Evolutionary conservation across 768 basidiomycete species (phyloP), one percentile per base, ranked within the genome.

Genomic region (Boletus fagicola): DNA sequence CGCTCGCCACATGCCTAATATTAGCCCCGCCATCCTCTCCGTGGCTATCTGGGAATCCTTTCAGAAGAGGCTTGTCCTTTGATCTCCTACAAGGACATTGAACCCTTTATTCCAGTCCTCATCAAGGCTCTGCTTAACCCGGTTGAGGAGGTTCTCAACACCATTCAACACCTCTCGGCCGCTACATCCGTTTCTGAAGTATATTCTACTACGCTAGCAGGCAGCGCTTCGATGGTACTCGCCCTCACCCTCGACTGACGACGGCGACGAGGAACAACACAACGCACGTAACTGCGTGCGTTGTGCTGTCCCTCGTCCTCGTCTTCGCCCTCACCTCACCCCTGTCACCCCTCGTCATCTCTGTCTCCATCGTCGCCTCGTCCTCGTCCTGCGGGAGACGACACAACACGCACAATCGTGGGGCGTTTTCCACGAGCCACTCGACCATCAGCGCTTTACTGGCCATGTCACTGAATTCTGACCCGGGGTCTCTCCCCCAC

Each of bases 151-250:
- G 95, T 98, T 57, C 91, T 94, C 68, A 88, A 86, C 68, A 97
- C 94, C 69, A 92, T 98, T 68, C 83, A 83, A 61, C 90, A 96
- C 78, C 93, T 97, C 77, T 94, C 95, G 76, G 86, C 95, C 57
- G 97, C 95, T 77, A 98, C 95, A 75, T 98, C 97, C 87, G 95
- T 98, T 92, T 92, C 95, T 52, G 95, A 98, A 82, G 95, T 98
- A 77, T 94, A 97, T 68, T 94, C 94, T 49, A 83, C 94, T 55
- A 97, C 95, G 64, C 88, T 98, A n/a, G n/a, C n/a, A n/a, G n/a
- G n/a, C n/a, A n/a, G n/a, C n/a, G n/a, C n/a, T n/a, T n/a, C n/a
- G n/a, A n/a, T n/a, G n/a, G n/a, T n/a, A n/a, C n/a, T n/a, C n/a
- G n/a, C n/a, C n/a, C n/a, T n/a, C n/a, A n/a, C n/a, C n/a, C n/a